Percentiles rank a stretch among this genome's conserved stretches.
phyloP scores from a whole-genome alignment of 202 grass and related monocot genomes.

The Brachypodium distachyon region DNA sequence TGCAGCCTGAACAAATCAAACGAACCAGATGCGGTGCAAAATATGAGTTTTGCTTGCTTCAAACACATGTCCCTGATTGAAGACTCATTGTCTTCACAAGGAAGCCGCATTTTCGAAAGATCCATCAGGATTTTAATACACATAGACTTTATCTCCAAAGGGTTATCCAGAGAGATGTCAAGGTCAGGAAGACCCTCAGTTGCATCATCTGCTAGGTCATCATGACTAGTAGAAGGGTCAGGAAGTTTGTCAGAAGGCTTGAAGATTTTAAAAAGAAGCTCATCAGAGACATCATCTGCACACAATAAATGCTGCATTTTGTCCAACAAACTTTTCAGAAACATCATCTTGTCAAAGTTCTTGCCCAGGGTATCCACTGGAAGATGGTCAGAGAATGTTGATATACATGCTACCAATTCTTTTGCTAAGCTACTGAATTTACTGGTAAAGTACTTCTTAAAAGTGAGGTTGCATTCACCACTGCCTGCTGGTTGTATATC shows the following conservation, averaged over 20 bases:
- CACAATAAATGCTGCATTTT: conserved; percentile 33
- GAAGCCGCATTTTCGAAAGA: conserved; percentile 47
- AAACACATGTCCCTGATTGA: conserved; percentile 60
- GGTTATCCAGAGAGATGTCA: conserved; percentile 27
- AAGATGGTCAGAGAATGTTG: conserved; percentile 44
- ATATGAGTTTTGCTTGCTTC: conserved; percentile 50
- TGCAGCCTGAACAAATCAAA: conserved; percentile 48
- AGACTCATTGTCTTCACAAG: conserved; percentile 41
- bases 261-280: conserved; percentile 44
- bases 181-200: conserved; percentile 19
- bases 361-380: conserved; percentile 38
- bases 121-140: conserved; percentile 47
- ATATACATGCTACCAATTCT: conserved; percentile 35
- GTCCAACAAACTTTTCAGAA: conserved; percentile 32
- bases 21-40: conserved; percentile 76
- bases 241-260: conserved; percentile 23
- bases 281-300: conserved; percentile 36
- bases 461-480: conserved; percentile 23
- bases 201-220: conserved; percentile 28
- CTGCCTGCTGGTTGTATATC: conserved; percentile 20
- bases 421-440: conserved; percentile 30
- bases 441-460: conserved; percentile 42
- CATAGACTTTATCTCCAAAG: conserved; percentile 41
- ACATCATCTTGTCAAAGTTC: conserved; percentile 37
- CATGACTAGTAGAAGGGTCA: conserved; percentile 23